Evolutionary conservation across 2,329 filamentous ascomycete species (phyloP), one percentile per base, ranked within the genome.

Genomic region (Hawksworthiomyces lignivorus): DNA sequence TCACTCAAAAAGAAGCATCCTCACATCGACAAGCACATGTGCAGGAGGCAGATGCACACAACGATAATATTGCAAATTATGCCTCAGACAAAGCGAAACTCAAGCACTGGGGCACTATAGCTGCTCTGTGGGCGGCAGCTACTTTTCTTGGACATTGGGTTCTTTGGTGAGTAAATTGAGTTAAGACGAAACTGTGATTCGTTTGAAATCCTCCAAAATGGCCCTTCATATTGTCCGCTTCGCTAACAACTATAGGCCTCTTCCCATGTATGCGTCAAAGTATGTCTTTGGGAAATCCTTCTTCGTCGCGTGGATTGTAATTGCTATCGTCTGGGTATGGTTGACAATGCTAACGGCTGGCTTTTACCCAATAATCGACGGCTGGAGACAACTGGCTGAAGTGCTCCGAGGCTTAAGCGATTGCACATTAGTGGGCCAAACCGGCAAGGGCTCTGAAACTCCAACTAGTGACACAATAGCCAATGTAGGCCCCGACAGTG

Each of bases 61-160:
- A 52, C 12, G 52, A 56, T 10, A 46, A 49, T 3, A 20, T 55
- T 2, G 48, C 48, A 0, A 55, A 42, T 28, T 61, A 62, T 22
- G 41, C 48, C 1, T 48, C 50, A 0, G 56, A 62, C 4, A 59
- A 65, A 6, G 53, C 58, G 2, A 58, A 59, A 3, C 50, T 71
- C 14, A 70, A 67, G 48, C 57, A 63, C 28, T 74, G 70, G 71
- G 62, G 63, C 1, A 57, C 56, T 0, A 65, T 70, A 36, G 66
- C 67, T 0, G 60, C 65, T 1, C 55, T 63, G 7, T 72, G 70
- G 70, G 61, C 69, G 0, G 47, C 61, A 0, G 69, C 68, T 0
- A 74, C 70, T 0, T 73, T 74, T 39, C 42, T 73, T 1, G 70
- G 70, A 0, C 70, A 73, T 39, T 73, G 68, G 69, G 68, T 75